Conservation (phyloP, 2,329 filamentous ascomycete genomes). For the Xylariaceae sp. region DNA sequence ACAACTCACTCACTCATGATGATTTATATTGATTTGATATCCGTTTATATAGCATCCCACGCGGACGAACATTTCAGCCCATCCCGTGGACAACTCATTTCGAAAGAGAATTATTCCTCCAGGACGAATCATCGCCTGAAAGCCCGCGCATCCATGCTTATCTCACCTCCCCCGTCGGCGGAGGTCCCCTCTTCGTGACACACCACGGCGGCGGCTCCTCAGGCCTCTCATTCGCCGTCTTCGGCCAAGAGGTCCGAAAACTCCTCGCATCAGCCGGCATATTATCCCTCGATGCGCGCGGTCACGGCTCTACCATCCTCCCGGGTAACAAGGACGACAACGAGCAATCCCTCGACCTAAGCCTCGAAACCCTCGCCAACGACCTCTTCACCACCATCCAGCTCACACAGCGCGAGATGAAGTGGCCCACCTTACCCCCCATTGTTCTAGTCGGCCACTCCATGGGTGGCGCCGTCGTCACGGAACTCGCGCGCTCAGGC, state of each 20-base stretch:
- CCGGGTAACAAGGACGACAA: conserved; percentile 30
- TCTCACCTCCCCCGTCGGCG: conserved; percentile 70
- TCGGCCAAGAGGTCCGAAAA: conserved; percentile 71
- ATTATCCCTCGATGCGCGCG: conserved; percentile 77
- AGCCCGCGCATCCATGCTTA: conserved; percentile 75
- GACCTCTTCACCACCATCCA: conserved; percentile 69
- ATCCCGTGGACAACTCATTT: conserved; percentile 89
- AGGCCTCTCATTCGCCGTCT: conserved; percentile 82
- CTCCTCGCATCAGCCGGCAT: conserved; percentile 75
- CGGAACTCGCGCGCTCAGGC: conserved; percentile 67
- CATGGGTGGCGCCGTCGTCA: conserved; percentile 85
- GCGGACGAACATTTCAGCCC: conserved; percentile 55
- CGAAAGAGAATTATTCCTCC: conserved; percentile 75
- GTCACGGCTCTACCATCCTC: conserved; percentile 70
- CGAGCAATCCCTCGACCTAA: conserved; percentile 51
- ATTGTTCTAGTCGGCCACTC: conserved; percentile 86
- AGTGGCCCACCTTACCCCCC: conserved; percentile 68
- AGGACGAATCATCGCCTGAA: conserved; percentile 37
- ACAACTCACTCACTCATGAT: conserved; percentile 2
- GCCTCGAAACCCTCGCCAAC: conserved; percentile 62
- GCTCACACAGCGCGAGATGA: conserved; percentile 61
- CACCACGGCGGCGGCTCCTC: conserved; percentile 95
- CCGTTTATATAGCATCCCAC: conserved; percentile 37
- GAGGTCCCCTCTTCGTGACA: conserved; percentile 80
- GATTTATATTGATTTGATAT: conserved; percentile 17